phyloP scores from a whole-genome alignment of 2,329 filamentous ascomycete genomes.

The Chlorencoelia australis region DNA sequence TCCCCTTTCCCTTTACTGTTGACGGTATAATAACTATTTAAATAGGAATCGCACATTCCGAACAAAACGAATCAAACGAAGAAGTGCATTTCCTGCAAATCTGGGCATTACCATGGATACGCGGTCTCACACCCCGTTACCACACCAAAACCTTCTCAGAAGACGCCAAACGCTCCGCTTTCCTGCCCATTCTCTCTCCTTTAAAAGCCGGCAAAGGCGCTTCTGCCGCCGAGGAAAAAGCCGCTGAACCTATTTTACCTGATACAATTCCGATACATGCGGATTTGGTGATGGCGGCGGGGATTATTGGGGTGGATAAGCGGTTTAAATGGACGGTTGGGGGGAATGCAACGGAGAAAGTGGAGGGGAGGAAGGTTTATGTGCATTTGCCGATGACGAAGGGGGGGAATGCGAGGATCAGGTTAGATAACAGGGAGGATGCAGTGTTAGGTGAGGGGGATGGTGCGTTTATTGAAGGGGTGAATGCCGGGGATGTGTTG shows the following conservation, averaged over 20 bases:
- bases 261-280: constrained; percentile 76
- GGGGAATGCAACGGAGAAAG: constrained; percentile 37
- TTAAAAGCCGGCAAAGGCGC: constrained; percentile 57
- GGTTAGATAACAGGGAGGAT: constrained; percentile 55
- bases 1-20: background rate
- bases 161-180: constrained; percentile 57
- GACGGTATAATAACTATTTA: constrained; percentile 11
- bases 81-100: constrained; percentile 83
- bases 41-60: constrained; percentile 62
- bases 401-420: constrained; percentile 62
- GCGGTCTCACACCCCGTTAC: constrained; percentile 63
- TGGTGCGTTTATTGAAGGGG: constrained; percentile 62
- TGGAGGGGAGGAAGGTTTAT: constrained; percentile 61
- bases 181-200: constrained; percentile 68
- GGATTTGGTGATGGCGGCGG: constrained; percentile 74
- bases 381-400: constrained; percentile 75
- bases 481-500: constrained; percentile 55
- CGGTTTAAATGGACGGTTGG: constrained; percentile 67
- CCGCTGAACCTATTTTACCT: constrained; percentile 48
- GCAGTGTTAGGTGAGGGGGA: constrained; percentile 66
- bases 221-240: constrained; percentile 50
- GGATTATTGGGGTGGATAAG: constrained; percentile 55
- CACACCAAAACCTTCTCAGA: constrained; percentile 66
- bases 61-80: constrained; percentile 65
- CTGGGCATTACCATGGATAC: constrained; percentile 72